phyloP scores from a whole-genome alignment of 2,329 filamentous ascomycete genomes.

The Byssochlamys sp. region DNA sequence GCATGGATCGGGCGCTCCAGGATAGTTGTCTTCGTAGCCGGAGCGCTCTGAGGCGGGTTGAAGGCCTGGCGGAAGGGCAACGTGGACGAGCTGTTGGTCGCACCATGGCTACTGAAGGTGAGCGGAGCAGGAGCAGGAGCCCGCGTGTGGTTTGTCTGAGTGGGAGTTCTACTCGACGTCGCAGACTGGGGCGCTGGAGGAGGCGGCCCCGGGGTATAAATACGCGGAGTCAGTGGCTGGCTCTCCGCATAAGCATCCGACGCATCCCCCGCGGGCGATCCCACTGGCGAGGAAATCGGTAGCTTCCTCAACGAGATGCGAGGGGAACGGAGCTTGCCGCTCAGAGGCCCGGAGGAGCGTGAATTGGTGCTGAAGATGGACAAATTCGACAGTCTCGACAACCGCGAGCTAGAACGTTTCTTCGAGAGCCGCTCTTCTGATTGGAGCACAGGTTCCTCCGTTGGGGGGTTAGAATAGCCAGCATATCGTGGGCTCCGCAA shows the following conservation, averaged over 20 bases:
- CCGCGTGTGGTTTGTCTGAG: slow-evolving; percentile 5
- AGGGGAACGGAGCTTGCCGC: slow-evolving; percentile 36
- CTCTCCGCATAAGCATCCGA: slow-evolving; percentile 38
- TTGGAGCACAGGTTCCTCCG: slow-evolving; percentile 5
- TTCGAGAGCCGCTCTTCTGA: slow-evolving; percentile 13
- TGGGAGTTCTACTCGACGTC: slow-evolving; percentile 8
- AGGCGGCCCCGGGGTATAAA: slow-evolving; percentile 47
- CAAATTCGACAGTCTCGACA: slow-evolving; percentile 31
- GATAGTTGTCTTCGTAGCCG: slow-evolving; percentile 41
- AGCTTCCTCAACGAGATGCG: slow-evolving; percentile 42
- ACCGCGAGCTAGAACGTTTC: slow-evolving; percentile 22
- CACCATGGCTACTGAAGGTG: slow-evolving; percentile 16
- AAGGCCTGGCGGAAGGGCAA: slow-evolving; percentile 38
- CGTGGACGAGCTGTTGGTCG: slow-evolving; percentile 22
- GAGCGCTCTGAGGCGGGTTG: slow-evolving; percentile 32
- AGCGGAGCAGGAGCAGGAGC: slow-evolving; percentile 22
- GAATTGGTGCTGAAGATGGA: slow-evolving; percentile 34
- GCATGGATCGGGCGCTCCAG: slow-evolving; percentile 33
- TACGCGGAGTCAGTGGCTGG: slow-evolving; percentile 49
- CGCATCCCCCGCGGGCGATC: slow-evolving; percentile 35
- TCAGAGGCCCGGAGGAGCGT: slow-evolving; percentile 28
- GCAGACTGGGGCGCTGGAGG: slow-evolving; percentile 39
- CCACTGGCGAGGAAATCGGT: slow-evolving; percentile 48
- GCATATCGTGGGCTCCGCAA: slow-evolving; percentile 1
- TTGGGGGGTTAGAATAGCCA: not conserved